Evolutionary conservation across 2,329 filamentous ascomycete genomes (phyloP).

Genomic region (Dactylellina sp.): DNA sequence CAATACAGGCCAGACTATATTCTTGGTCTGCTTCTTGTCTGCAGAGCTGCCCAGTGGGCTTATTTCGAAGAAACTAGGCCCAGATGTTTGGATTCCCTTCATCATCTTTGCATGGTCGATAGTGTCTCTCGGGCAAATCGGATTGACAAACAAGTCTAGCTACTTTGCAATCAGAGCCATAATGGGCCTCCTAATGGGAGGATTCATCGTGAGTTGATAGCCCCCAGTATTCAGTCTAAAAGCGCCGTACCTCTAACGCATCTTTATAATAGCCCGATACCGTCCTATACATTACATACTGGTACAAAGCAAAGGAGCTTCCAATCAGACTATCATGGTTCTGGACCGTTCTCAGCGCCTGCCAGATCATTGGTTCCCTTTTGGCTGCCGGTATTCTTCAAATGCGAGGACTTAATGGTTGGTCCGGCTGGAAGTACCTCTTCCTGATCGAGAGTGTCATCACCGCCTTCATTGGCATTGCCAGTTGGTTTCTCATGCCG

Average conservation of each 20-base stretch:
- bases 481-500: slow-evolving; percentile 71
- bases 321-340: slow-evolving; percentile 63
- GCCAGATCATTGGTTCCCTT: slow-evolving; percentile 62
- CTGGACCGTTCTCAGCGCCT: slow-evolving; percentile 63
- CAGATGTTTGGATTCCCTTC: slow-evolving; percentile 66
- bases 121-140: slow-evolving; percentile 64
- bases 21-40: slow-evolving; percentile 66
- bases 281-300: slow-evolving; percentile 58
- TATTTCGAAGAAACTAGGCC: slow-evolving; percentile 68
- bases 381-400: slow-evolving; percentile 63
- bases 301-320: slow-evolving; percentile 58
- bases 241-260: not conserved
- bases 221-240: slow-evolving; percentile 56
- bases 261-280: slow-evolving; percentile 41
- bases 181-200: slow-evolving; percentile 67
- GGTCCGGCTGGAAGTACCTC: slow-evolving; percentile 60
- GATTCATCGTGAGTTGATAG: slow-evolving; percentile 66
- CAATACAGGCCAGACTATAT: slow-evolving; percentile 66
- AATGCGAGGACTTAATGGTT: slow-evolving; percentile 59
- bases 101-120: slow-evolving; percentile 65
- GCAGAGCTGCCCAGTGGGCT: slow-evolving; percentile 68
- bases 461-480: slow-evolving; percentile 65
- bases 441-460: slow-evolving; percentile 66
- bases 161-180: slow-evolving; percentile 66
- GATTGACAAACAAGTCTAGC: slow-evolving; percentile 62